Evolutionary conservation across 1,284 basidiomycete genomes (phyloP), one percentile per base, ranked within the genome.

Genomic region (Ceraceosorus guamensis): DNA sequence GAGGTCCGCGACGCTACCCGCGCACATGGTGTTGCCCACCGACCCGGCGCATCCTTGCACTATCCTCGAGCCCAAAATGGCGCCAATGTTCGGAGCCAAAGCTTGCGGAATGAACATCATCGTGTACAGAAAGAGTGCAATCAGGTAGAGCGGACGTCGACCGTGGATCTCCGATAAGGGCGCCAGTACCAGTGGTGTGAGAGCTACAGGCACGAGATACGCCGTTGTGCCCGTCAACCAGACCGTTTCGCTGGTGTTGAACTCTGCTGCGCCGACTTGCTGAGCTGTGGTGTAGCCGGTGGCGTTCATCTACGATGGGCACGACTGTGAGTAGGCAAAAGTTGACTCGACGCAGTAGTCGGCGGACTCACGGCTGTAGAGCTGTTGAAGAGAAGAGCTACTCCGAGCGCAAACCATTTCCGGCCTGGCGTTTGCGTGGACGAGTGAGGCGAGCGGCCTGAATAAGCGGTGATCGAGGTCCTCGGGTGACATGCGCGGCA

Each of bases 111-210:
- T 11, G 33, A 43, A 53, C 49, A 51, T 51, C 13, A 48, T 30
- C 24, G 32, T 14, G 39, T 56, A 55, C 24, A 55, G 24, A 11
- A 41, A 35, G 2, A 41, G n/a, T 5, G 54, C 32, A 14, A 56
- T 39, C 47, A 69, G 52, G 18, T 63, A 66, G 56, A 68, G 62
- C 5, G 63, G 65, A 30, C 52, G 58, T 30, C 68, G 56, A 6
- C 68, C 68, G 43, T 61, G 64, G 18, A 62, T 58, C 46, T 71
- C 68, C 39, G 58, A 63, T 11, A 71, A 54, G 2, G 68, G 68
- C 6, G 68, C 67, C 0, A 71, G 59, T 11, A 67, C 33, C 30
- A 71, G 53, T 1, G 68, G 68, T 3, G 68, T 62, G 53, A 62
- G 52, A 43, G 67, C 61, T 14, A 69, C 59, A n/a, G 63, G 55